Base-by-base conservation (phyloP, 78 protist genomes). In the Dictyostelium firmibasis region DNA sequence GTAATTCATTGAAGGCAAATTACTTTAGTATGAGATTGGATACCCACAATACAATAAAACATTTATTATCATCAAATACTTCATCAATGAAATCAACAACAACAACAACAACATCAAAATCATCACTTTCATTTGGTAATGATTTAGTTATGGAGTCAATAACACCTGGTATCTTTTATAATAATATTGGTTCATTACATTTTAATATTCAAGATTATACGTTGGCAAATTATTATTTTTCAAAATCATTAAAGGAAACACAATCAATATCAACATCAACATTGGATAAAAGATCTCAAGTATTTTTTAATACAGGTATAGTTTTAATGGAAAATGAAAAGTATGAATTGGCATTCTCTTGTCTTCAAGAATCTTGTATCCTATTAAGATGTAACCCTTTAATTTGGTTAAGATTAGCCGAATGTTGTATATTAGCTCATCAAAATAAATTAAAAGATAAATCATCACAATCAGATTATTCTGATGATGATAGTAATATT, bases 321-420 rank as follows among this genome's bases (percentile, higher is more conserved):
- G 16, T 89, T 43, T n/a, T 89, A 25, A 64, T 89, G 82, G 27
- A 35, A 25, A 27, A 31, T 10, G 70, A 75, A 23, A 78, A 70
- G n/a, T 69, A 75, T 23, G 94, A 89, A 33, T 33, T 89, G 33
- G 86, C 94, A 2, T 89, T 89, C 50, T 81, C 86, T 18, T 89
- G 94, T 89, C 81, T 89, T 8, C 94, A 89, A 69, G 94, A 89
- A 67, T 69, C 94, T 20, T 89, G 94, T 81, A 9, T 89, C 8
- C 62, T 75, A 4, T 47, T 78, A 16, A 33, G 82, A 44, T 60
- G 62, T 33, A 69, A 44, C 25, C 94, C 94, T 44, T 70, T 81
- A 1, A 78, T 89, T 47, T 89, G 94, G 94, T 38, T 89, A n/a
- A 83, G 94, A 29, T 33, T 89, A 4, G 86, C 94, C 10, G 94